Evolutionary conservation across 2,329 filamentous ascomycete species (phyloP), one percentile per base, ranked within the genome.

Genomic region (Nannizzia gypsea): DNA sequence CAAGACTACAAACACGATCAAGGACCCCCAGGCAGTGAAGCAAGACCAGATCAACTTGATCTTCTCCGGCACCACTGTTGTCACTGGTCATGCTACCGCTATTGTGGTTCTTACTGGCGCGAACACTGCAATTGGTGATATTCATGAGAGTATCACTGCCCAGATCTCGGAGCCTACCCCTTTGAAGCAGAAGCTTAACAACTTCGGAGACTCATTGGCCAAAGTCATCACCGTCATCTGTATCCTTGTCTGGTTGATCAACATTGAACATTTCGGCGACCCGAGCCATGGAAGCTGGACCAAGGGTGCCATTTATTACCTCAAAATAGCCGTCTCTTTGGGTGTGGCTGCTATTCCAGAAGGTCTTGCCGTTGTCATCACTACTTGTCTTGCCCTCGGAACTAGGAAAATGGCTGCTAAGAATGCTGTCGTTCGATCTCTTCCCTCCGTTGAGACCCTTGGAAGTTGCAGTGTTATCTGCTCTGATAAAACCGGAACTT

Each of bases 391-490:
- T 63, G 93, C 93, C 64, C 82, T 99, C 34, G 93, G 95, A 67
- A 99, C 95, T 3, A 86, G 93, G 65, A 97, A 96, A 77, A 99
- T 99, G 95, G 95, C 93, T 20, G 89, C 90, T 62, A 97, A 96
- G 80, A 97, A 97, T 70, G 93, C 93, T 6, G 91, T 99, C 40
- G 95, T 99, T 61, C 85, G 95, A 74, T 96, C 90, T 71, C 78
- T 99, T 67, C 93, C 93, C 20, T 99, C 93, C 1, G 93, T 99
- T 58, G 93, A 99, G 76, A 99, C 93, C 11, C 81, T 99, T 58
- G 93, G 93, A 71, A 99, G 93, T 81, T 99, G 93, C 83, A 99
- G 93, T 70, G 91, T 99, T 60, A 96, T 99, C 72, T 99, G 95
- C 79, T 99, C 95, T 3, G 93, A 99, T 80, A 99, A 99, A 81